Percentiles rank a stretch among this genome's conserved stretches.
Conservation (phyloP, 257 asterid species). For the Scutellaria barbata region DNA sequence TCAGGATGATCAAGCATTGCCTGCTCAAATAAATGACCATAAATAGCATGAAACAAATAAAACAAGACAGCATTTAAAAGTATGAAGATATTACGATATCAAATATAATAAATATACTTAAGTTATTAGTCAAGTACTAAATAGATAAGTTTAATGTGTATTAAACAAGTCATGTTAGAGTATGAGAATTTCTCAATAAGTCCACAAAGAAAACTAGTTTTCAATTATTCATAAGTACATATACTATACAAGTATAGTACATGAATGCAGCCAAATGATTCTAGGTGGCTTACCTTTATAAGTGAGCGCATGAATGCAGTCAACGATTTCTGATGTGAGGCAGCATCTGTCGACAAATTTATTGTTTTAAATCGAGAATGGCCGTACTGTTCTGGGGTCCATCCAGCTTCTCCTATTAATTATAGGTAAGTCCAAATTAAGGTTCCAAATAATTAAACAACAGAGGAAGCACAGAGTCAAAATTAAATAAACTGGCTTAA, state of each 20-base stretch:
- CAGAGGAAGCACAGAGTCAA: constrained; percentile 29
- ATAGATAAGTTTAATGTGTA: background rate
- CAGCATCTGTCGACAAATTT: constrained; percentile 65
- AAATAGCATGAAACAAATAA: background rate
- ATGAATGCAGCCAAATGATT: background rate
- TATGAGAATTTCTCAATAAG: background rate
- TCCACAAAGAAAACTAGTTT: background rate
- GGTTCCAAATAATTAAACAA: constrained; percentile 22
- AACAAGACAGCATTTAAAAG: background rate
- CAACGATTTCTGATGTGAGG: constrained; percentile 73
- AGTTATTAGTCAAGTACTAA: background rate
- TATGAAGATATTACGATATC: background rate
- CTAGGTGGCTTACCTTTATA: constrained; percentile 58
- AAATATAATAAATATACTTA: background rate
- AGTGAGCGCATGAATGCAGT: constrained; percentile 93
- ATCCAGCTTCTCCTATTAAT: constrained; percentile 90
- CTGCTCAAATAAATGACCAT: constrained; percentile 50
- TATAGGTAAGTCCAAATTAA: constrained; percentile 42
- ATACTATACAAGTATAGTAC: background rate
- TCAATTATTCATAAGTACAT: background rate
- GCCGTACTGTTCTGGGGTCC: constrained; percentile 96
- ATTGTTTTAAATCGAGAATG: constrained; percentile 78
- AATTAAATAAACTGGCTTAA: constrained; percentile 1
- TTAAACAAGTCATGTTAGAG: background rate
- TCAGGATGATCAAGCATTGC: constrained; percentile 95